Evolutionary conservation across 306 rosid genomes (phyloP).

Genomic region (Cicer chorassanicum): DNA sequence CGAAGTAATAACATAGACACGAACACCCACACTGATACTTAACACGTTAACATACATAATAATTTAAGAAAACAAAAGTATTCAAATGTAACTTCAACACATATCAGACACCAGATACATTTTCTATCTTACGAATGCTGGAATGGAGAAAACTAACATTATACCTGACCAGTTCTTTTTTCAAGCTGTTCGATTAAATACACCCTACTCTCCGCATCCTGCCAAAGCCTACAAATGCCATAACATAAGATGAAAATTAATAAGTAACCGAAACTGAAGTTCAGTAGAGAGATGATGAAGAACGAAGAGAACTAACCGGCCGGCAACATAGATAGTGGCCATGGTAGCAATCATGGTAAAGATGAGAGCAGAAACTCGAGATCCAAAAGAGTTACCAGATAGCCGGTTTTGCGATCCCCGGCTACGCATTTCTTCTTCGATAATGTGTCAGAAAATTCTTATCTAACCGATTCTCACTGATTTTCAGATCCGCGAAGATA

Average conservation of each 20-base stretch:
- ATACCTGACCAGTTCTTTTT: constrained; percentile 58
- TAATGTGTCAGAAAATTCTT: constrained; percentile 38
- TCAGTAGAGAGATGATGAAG: not conserved
- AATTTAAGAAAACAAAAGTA: too few species aligned
- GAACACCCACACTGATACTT: not conserved
- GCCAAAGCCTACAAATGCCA: constrained; percentile 62
- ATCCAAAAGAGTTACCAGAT: constrained; percentile 57
- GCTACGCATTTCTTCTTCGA: constrained; percentile 56
- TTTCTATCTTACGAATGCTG: not conserved
- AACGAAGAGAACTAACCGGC: constrained; percentile 55
- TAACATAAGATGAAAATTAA: not conserved
- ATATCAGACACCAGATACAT: too few species aligned
- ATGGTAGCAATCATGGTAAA: constrained; percentile 66
- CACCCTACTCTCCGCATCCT: constrained; percentile 66
- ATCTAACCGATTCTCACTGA: constrained; percentile 19
- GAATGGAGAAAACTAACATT: constrained; percentile 33
- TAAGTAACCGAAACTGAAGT: not conserved
- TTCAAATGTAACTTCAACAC: too few species aligned
- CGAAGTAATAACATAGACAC: not conserved
- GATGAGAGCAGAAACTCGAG: constrained; percentile 57
- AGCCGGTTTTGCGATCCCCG: constrained; percentile 65
- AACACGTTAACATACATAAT: too few species aligned
- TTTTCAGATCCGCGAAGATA: constrained; percentile 45
- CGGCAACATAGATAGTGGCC: constrained; percentile 76
- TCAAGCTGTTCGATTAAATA: constrained; percentile 60